Percentiles rank a stretch among this genome's conserved stretches.
phyloP scores from a whole-genome alignment of 345 rosid genomes.

The Brassica juncea region DNA sequence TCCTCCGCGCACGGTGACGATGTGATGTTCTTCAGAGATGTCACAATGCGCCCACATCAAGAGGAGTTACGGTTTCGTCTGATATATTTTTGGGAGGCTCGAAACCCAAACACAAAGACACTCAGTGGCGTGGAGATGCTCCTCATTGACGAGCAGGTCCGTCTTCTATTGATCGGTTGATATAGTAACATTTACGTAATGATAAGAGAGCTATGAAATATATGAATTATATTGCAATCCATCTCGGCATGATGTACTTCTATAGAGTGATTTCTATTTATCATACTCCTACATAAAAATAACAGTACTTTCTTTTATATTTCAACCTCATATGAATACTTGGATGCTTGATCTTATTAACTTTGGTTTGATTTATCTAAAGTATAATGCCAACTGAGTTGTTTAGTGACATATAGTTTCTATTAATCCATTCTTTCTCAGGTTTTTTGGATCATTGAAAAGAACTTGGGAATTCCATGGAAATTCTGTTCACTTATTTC shows the following conservation, averaged over 20 bases:
- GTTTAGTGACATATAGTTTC: too few relatives aligned
- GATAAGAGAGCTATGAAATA: too few relatives aligned
- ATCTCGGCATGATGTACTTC: too few relatives aligned
- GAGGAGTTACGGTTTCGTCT: background rate
- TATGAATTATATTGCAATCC: background rate
- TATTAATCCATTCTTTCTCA: slow-evolving; percentile 12
- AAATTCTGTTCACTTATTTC: slow-evolving; percentile 66
- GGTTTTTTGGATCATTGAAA: slow-evolving; percentile 71
- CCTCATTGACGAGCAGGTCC: background rate
- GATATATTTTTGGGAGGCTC: background rate
- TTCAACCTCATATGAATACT: too few relatives aligned
- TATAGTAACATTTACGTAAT: background rate
- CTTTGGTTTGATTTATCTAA: too few relatives aligned
- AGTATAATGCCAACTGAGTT: too few relatives aligned
- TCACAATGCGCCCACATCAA: background rate
- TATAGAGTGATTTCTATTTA: too few relatives aligned
- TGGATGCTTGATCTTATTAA: too few relatives aligned
- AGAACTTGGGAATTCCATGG: slow-evolving; percentile 67
- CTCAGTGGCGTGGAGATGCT: background rate
- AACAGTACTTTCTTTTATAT: too few relatives aligned
- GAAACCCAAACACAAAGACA: background rate
- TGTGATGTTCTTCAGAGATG: background rate
- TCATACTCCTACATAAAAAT: too few relatives aligned
- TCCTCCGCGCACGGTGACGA: background rate
- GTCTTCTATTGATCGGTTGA: background rate